A percentile compares a stretch with the other conserved stretches of the same genome.
These are phyloP conservation scores for Mycena sp. DNA, from an alignment of 1,284 basidiomycete genomes.

Conservation along the genomic window DNA sequence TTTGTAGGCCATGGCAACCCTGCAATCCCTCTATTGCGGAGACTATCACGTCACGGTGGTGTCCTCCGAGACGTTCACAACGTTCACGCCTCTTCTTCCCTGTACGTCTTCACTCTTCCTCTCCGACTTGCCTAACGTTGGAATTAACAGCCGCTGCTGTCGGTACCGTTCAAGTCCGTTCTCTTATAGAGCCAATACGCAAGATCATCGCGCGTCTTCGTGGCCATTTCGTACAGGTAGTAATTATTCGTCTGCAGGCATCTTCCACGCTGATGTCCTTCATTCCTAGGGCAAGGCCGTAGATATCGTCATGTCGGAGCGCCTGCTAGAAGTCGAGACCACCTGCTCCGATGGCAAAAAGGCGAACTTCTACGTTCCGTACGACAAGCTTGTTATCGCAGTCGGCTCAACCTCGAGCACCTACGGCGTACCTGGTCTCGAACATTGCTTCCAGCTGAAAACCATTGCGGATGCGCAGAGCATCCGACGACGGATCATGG, in stretches of 20 bases:
- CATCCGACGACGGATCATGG: conserved; percentile 89
- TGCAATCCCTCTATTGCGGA: conserved; percentile 79
- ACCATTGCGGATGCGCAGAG: conserved; percentile 91
- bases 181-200: conserved; percentile 90
- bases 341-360: conserved; percentile 57
- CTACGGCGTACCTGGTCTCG: conserved; percentile 91
- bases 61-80: conserved; percentile 87
- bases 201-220: conserved; percentile 90
- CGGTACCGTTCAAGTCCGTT: conserved; percentile 86
- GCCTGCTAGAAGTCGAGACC: conserved; percentile 88
- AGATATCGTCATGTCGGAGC: conserved; percentile 88
- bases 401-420: conserved; percentile 92
- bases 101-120: conserved; percentile 56
- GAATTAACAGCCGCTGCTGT: conserved; percentile 76
- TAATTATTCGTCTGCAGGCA: neutral
- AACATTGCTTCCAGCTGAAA: conserved; percentile 97
- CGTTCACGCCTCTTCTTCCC: conserved; percentile 92
- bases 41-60: conserved; percentile 94
- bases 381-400: conserved; percentile 95
- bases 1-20: conserved; percentile 79
- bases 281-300: conserved; percentile 74
- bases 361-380: conserved; percentile 83
- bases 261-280: neutral
- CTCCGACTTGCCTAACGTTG: conserved; percentile 5
- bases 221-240: conserved; percentile 79